phyloP scores from a whole-genome alignment of 1,284 basidiomycete genomes.

The Sporisorium reilianum region DNA sequence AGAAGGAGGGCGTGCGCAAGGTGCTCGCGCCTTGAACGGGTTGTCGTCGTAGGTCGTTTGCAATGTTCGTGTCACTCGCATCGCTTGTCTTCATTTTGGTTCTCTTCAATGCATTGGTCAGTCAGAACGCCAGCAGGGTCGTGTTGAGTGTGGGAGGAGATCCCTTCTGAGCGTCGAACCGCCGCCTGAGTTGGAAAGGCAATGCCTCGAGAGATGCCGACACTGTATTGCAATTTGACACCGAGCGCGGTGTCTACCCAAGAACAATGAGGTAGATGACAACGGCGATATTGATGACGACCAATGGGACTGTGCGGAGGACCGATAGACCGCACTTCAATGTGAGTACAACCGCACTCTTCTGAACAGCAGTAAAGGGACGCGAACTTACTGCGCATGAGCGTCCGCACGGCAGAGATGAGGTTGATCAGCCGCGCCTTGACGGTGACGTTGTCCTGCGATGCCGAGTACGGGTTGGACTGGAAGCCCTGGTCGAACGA shows the following conservation, averaged over 20 bases:
- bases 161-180: too few species aligned
- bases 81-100: too few species aligned
- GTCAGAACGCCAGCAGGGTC: too few species aligned
- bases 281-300: conserved; percentile 61
- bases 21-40: conserved; percentile 40
- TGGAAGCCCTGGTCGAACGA: conserved; percentile 49
- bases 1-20: conserved; percentile 54
- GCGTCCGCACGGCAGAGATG: conserved; percentile 90
- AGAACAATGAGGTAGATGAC: conserved; percentile 59
- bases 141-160: too few species aligned
- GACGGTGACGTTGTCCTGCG: conserved; percentile 72
- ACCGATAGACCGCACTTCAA: too few species aligned
- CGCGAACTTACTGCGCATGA: conserved; percentile 85
- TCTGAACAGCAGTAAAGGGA: too few species aligned
- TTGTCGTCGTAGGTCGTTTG: background rate
- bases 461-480: conserved; percentile 19
- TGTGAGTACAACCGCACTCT: too few species aligned
- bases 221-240: too few species aligned
- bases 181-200: too few species aligned
- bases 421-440: conserved; percentile 90
- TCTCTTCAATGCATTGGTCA: background rate
- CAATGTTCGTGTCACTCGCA: background rate
- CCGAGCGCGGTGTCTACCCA: too few species aligned
- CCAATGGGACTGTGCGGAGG: conserved; percentile 60
- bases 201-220: too few species aligned